Evolutionary conservation across 768 basidiomycete genomes (phyloP).

Genomic region (Mycena crocata): DNA sequence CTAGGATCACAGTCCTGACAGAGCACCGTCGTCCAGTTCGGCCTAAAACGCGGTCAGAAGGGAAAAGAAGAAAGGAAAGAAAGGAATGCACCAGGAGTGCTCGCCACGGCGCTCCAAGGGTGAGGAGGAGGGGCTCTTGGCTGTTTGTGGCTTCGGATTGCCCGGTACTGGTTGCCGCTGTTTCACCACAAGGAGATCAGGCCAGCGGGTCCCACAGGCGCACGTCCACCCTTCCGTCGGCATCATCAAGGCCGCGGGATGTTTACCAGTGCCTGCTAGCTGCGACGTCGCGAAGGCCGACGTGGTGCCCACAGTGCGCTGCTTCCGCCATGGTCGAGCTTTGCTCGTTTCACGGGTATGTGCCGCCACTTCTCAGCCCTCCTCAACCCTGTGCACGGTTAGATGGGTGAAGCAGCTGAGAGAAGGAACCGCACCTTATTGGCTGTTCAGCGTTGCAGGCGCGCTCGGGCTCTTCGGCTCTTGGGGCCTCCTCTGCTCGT

Average conservation of each 20-base stretch:
- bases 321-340: not conserved
- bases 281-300: not conserved
- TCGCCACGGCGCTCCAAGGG: not conserved
- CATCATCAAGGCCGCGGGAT: slow-evolving; percentile 9
- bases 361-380: slow-evolving; percentile 9
- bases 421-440: not conserved
- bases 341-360: not conserved
- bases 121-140: not conserved
- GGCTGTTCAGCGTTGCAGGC: not conserved
- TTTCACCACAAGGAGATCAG: no score
- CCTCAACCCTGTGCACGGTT: not conserved
- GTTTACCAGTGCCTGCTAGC: not conserved
- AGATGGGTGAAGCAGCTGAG: not conserved
- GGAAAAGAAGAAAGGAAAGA: not conserved
- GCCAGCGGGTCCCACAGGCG: not conserved
- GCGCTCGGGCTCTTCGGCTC: not conserved
- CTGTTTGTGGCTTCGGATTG: not conserved
- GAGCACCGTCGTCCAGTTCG: not conserved
- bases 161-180: not conserved
- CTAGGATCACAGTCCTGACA: not conserved
- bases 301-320: slow-evolving; percentile 8
- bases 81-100: slow-evolving; percentile 9
- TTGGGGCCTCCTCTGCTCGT: not conserved
- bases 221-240: slow-evolving; percentile 12
- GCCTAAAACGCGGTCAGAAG: not conserved